Evolutionary conservation across 257 asterid species (phyloP).

Genomic region (Lycium barbarum): DNA sequence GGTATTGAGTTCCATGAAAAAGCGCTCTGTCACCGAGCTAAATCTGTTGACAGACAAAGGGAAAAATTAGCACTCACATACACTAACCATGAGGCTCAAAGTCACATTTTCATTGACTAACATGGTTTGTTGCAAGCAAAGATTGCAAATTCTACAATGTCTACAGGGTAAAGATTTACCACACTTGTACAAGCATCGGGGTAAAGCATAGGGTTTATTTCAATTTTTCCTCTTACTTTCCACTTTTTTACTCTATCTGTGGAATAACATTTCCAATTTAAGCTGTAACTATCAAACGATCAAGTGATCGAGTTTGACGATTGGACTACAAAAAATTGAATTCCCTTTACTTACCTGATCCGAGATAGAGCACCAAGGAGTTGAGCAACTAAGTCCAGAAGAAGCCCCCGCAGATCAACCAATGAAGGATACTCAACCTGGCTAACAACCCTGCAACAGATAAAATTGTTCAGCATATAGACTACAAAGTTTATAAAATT

Average conservation of each 20-base stretch:
- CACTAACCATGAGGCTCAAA: not conserved
- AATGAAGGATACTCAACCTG: slow-evolving; percentile 98
- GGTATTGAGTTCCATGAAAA: slow-evolving; percentile 95
- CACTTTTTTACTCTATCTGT: not conserved
- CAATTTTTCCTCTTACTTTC: not conserved
- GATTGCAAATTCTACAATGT: slow-evolving; percentile 9
- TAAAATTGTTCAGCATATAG: slow-evolving; percentile 29
- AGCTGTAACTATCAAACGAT: not conserved
- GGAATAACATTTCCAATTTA: slow-evolving; percentile 18
- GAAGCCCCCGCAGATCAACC: slow-evolving; percentile 99
- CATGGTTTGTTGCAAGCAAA: not conserved
- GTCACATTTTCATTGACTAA: slow-evolving; percentile 29
- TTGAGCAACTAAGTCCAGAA: slow-evolving; percentile 98
- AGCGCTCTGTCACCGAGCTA: slow-evolving; percentile 98
- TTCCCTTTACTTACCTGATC: slow-evolving; percentile 67
- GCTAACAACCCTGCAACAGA: slow-evolving; percentile 86
- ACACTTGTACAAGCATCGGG: not conserved
- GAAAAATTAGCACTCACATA: slow-evolving; percentile 33
- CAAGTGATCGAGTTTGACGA: slow-evolving; percentile 11
- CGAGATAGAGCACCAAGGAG: slow-evolving; percentile 98
- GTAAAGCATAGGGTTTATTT: slow-evolving; percentile 12
- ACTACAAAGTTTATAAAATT: not conserved
- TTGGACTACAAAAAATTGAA: not conserved
- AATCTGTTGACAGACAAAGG: slow-evolving; percentile 65
- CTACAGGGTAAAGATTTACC: not conserved